Evolutionary conservation across 495 filamentous ascomycete genomes (phyloP).

Genomic region (Penicillium odoratum): DNA sequence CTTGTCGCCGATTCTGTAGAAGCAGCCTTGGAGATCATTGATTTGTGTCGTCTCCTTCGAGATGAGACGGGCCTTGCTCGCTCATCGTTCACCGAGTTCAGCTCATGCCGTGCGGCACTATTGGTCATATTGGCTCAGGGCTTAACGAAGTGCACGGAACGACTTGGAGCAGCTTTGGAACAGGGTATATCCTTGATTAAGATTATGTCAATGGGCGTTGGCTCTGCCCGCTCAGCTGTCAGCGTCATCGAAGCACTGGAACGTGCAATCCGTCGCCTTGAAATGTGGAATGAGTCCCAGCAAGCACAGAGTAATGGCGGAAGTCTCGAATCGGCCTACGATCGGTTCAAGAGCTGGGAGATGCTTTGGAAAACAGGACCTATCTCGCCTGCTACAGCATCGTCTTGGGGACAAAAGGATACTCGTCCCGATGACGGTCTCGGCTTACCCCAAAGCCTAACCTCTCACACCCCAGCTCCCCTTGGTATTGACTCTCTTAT

Average conservation of each 20-base stretch:
- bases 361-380: conserved; percentile 54
- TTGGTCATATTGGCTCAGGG: conserved; percentile 51
- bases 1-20: conserved; percentile 51
- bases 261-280: conserved; percentile 46
- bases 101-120: conserved; percentile 51
- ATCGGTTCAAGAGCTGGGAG: conserved; percentile 54
- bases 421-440: conserved; percentile 19
- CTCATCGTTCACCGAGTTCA: conserved; percentile 54
- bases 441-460: conserved; percentile 17
- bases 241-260: conserved; percentile 55
- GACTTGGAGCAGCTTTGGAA: conserved; percentile 44
- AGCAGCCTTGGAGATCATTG: conserved; percentile 50
- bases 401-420: conserved; percentile 21
- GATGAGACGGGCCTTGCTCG: conserved; percentile 51
- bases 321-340: conserved; percentile 45
- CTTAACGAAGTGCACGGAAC: conserved; percentile 48
- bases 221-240: conserved; percentile 50
- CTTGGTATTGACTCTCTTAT: conserved; percentile 13
- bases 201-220: conserved; percentile 53
- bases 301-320: conserved; percentile 32
- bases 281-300: conserved; percentile 42
- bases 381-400: conserved; percentile 35
- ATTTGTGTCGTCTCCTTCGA: conserved; percentile 47
- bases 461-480: conserved; percentile 11
- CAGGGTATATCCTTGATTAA: conserved; percentile 52